Base-by-base conservation (phyloP, 2,329 filamentous ascomycete species). In the Fusarium pseudocircinatum region DNA sequence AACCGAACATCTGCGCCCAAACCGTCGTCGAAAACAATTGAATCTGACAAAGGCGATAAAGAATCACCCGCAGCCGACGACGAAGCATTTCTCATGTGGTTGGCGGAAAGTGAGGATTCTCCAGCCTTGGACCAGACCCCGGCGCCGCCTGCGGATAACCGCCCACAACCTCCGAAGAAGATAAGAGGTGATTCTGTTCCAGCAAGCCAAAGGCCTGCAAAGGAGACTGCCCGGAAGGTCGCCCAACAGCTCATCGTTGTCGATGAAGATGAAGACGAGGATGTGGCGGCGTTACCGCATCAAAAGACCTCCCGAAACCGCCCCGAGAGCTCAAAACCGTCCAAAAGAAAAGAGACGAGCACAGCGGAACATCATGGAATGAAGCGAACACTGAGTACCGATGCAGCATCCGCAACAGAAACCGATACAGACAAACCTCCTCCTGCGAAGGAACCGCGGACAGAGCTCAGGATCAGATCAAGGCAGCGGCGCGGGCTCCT, bases 401-500 rank as follows among this genome's bases (percentile, higher is more conserved):
- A 73, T 30, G 36, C 8, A 40, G 43, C 44, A 32, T 36, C 28
- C 7, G 26, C 30, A 20, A 32, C 46, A 32, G 53, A 53, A 42
- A 16, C 34, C 20, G 60, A 60, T 16, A 39, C 20, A 18, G 42
- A 54, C 6, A 59, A 52, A 32, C 47, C 49, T 24, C 42, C 61
- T 43, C 44, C 42, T n/a, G 30, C 36, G 37, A 61, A 75, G 36
- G 75, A 82, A 62, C 82, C 79, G 14, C 83, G 83, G 53, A 85
- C 85, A 24, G 84, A 86, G 68, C 78, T 88, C 40, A 83, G 84
- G 13, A 85, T 88, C 58, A 85, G 82, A 67, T 80, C 85, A 24
- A 82, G 84, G 63, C 84, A 84, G 66, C 85, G 84, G 66, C 82
- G 86, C 59, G 87, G 87, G 4, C 74, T 89, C 13, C 74, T 88